Evolutionary conservation across 306 rosid genomes (phyloP), one percentile per base, ranked within the genome.

Genomic region (Purshia tridentata): DNA sequence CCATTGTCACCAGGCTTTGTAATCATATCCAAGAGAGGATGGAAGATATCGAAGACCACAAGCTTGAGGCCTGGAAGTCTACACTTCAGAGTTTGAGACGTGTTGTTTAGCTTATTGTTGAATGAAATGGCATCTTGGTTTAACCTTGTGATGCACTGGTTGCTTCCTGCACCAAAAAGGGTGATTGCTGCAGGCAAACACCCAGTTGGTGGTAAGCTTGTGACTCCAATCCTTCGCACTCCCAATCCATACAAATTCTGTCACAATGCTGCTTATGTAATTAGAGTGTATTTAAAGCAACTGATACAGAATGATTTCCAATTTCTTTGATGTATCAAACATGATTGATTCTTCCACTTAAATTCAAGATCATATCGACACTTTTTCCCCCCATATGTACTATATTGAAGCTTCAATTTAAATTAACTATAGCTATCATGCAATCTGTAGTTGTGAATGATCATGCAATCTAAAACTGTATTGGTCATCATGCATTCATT

Each of bases 211-310:
- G 88, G 85, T 70, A 87, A 71, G 75, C 76, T 75, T 65, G 91
- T 77, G 63, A 85, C 89, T 52, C 87, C 88, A 29, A 85, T 80
- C 70, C 79, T 77, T 56, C 88, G 78, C 70, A 83, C 87, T 80
- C 85, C 85, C 63, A 75, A 37, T 74, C 81, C 89, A 70, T 84
- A 83, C 72, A 87, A 77, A 60, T 80, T 83, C 91, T 88, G 91
- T 76, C 80, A 83, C 11, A 64, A 15, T 50, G n/a, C 51, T 80
- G 79, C 69, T 63, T 69, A 69, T 77, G 60, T 74, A 75, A 69
- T 59, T 55, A 45, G 48, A 42, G 47, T 63, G 73, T 64, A 6
- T 47, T 49, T 69, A 72, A 41, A 39, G 65, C 56, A 56, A 59
- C 65, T 11, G 39, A 69, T 16, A 39, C 22, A 62, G 56, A 76